A percentile compares a stretch with the other conserved stretches of the same genome.
Evolutionary conservation across 257 asterid genomes (phyloP).

Genomic region (Nicotiana benthamiana): DNA sequence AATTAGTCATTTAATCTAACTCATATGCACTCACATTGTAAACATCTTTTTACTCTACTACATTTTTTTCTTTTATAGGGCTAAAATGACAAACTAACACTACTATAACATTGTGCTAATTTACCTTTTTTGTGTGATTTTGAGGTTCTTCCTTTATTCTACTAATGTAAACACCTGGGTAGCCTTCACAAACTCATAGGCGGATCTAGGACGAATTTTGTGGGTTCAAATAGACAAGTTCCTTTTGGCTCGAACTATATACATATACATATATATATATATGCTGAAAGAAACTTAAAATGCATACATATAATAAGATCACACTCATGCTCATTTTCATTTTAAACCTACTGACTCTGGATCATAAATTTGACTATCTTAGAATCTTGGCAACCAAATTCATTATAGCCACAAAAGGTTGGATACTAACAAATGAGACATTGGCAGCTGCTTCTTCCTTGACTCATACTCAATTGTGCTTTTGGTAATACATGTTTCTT

Average conservation of each 20-base stretch:
- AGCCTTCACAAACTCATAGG: background rate
- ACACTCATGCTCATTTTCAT: background rate
- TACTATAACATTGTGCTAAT: no score
- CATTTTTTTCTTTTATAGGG: no score
- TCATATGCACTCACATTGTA: background rate
- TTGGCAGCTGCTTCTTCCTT: conserved; percentile 39
- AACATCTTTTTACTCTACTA: background rate
- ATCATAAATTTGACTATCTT: background rate
- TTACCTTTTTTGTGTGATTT: no score
- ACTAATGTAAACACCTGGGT: no score
- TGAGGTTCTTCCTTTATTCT: no score
- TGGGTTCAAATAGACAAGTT: background rate
- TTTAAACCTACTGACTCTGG: background rate
- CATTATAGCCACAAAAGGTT: conserved; percentile 34
- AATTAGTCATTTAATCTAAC: background rate
- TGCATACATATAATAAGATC: background rate
- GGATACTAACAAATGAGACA: conserved; percentile 31
- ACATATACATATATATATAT: background rate
- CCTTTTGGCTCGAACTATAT: background rate
- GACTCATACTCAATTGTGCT: conserved; percentile 47
- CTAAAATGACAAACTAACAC: no score
- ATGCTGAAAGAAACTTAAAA: background rate
- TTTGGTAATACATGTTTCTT: conserved; percentile 35
- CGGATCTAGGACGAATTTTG: background rate
- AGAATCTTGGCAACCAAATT: conserved; percentile 26